Base-by-base conservation (phyloP, 2,329 filamentous ascomycete species). In the Blastomyces parvus region DNA sequence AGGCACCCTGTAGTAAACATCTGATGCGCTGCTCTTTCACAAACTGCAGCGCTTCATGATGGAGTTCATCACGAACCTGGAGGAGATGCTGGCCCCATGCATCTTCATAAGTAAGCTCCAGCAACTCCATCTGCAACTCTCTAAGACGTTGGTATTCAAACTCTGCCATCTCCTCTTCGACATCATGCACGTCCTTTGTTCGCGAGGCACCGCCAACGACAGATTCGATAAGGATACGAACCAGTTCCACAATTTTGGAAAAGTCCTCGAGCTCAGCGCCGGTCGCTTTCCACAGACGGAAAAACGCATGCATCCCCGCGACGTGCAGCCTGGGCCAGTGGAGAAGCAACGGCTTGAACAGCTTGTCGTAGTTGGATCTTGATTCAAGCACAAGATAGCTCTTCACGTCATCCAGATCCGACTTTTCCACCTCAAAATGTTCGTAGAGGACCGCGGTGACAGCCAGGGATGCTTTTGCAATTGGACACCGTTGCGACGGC, bases 21-120 rank as follows among this genome's bases (percentile, higher is more conserved):
- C 94, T 84, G 65, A 97, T 89, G 46, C 94, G 86, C 75, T 99
- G 94, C 77, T 99, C 94, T 76, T 96, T 97, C 76, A 97, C 90
- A 72, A 99, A 99, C 71, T 96, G 90, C 62, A 97, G 79, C 13
- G 93, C 91, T 75, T 99, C 94, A 70, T 93, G 87, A 69, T 90
- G 89, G 55, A 97, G 82, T 74, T 96, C 91, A 62, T 97, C 91
- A 42, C 91, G 88, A n/a, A 96, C 90, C 76, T 94, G 90, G 67
- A 85, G 85, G 36, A 99, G 81, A 76, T 97, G 91, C 66, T 89
- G 85, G 14, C 92, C 92, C 94, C 94, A 99, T 59, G 89, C 89
- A 73, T 95, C 90, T 74, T 97, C 93, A 72, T 97, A 97, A 0
- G 91, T 90, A 67, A 94, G 80, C 73, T 96, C 90, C 4, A 97